Evolutionary conservation across 768 basidiomycete species (phyloP), one percentile per base, ranked within the genome.

Genomic region (Thelephora ganbajun): DNA sequence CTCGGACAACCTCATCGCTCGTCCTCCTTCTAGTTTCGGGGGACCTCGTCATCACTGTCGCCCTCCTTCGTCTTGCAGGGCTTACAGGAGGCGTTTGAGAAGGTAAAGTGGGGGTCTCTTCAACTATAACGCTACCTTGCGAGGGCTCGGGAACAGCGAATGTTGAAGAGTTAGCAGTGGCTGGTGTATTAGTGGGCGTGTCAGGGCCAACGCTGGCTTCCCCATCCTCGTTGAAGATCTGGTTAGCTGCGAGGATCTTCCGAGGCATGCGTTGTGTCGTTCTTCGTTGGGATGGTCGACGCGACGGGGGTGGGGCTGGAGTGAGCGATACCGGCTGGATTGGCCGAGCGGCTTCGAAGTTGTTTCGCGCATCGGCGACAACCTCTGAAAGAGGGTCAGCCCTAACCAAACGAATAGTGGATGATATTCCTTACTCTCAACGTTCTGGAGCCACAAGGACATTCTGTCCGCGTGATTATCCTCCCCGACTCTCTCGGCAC

Each of bases 361-460:
- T 81, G 58, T 82, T 77, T 36, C 80, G 71, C 12, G 86, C 79
- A 55, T 88, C 88, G 57, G 87, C 81, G 6, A 88, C 82, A 13
- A 88, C 85, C 66, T 76, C 86, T 89, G 61, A 44, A 16, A 36
- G 11, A 11, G 3, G 2, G n/a, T 43, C 18, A 53, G 37, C 13
- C 2, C 43, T 36, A 13, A 44, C 26, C 35, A 11, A 11, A 19
- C 3, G 6, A 18, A 33, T 16, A 12, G 36, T 9, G 14, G 20
- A 1, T 5, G 9, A 22, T n/a, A 34, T 9, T 7, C 74, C 85
- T 58, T 60, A 88, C 87, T 81, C 63, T 90, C 86, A 13, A 88
- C 83, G 50, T 78, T 85, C 54, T 74, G 74, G 63, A 87, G 82
- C 88, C 88, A 90, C 46, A 82, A 65, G 1, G 77, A 72, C 81